Evolutionary conservation across 2,329 filamentous ascomycete species (phyloP), one percentile per base, ranked within the genome.

Genomic region (Nannizzia gypsea): DNA sequence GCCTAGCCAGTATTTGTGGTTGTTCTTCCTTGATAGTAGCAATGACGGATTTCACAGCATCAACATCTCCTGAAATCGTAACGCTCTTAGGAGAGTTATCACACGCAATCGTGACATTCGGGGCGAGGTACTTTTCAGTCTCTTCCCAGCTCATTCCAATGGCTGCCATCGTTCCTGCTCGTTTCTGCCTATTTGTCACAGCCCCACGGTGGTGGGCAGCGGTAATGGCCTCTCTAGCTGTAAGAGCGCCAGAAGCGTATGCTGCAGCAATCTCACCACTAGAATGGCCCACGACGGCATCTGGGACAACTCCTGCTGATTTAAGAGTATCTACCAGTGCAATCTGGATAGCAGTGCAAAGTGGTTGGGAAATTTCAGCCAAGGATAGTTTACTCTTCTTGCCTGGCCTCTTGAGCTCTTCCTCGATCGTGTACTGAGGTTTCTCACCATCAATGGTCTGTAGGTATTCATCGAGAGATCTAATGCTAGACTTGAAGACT

Each of bases 221-320:
- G 1, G 38, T 42, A 8, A 65, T 63, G 15, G 64, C 63, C 15
- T 56, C 42, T 22, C 55, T 15, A 9, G n/a, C 15, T 6, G 24
- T 60, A 11, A 69, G 34, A 34, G 54, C 54, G 2, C 63, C 62
- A 6, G 56, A 59, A 22, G 60, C 59, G 55, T 67, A 69, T 3
- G 68, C 66, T n/a, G 67, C 68, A 3, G 63, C 67, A 44, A 70
- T 69, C 38, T 70, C 68, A 13, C 68, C 68, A 3, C 54, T 60
- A 2, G 65, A 67, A 59, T 69, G 67, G 4, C 67, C 63, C 8
- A 63, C 54, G 1, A 66, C 65, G 1, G 58, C 61, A 2, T 50
- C 26, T 5, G 66, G 66, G 3, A 6, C 44, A 31, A 69, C 59
- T 1, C 57, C 52, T 60, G 60, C 67, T 1, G 42, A 58, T 6